Evolutionary conservation across 2,329 filamentous ascomycete species (phyloP), one percentile per base, ranked within the genome.

Genomic region (Decorospora gaudefroyi): DNA sequence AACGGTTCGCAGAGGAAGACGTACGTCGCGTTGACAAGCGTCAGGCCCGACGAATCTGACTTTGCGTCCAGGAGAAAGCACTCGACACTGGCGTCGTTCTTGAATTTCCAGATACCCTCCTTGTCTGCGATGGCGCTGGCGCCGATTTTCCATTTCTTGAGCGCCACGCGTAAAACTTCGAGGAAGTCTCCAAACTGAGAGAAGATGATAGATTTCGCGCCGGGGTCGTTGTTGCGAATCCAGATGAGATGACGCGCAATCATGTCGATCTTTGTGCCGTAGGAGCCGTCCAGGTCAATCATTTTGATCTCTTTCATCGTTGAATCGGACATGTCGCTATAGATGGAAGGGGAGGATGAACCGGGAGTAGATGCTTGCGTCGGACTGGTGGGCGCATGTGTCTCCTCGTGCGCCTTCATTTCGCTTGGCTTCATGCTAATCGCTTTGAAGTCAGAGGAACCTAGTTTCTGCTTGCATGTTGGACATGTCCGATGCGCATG

Each of bases 1-100:
- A 97, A 76, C 2, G 93, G 93, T 65, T 99, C 93, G 67, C 90
- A 96, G 4, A 99, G 79, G 64, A 97, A 95, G 1, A 97, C 90
- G 64, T 97, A 90, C 33, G 84, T 96, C 4, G 92, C 93, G 60
- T 95, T 92, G 54, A 96, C 87, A 0, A 99, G 80, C 50, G 95
- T 97, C 19, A 99, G 77, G 0, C 93, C 93, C 1, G 88, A 91
- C 0, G 89, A 87, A 65, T 96, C 89, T 0, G 89, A 87, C 54
- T 90, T 88, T 4, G 91, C 91, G 64, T 96, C 90, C 10, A 99
- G 79, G 3, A 97, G 77, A 57, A 99, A 92, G 57, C 87, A 91
- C 66, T 96, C 90, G 4, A 86, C 67, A 21, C 72, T 72, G 2
- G 88, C 80, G 51, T 96, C 85, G 2, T 83, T 76, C 58, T 87